These are phyloP conservation scores for Dendrobium nobile DNA, from an alignment of 106 monocot genomes.

Conservation along the genomic window DNA sequence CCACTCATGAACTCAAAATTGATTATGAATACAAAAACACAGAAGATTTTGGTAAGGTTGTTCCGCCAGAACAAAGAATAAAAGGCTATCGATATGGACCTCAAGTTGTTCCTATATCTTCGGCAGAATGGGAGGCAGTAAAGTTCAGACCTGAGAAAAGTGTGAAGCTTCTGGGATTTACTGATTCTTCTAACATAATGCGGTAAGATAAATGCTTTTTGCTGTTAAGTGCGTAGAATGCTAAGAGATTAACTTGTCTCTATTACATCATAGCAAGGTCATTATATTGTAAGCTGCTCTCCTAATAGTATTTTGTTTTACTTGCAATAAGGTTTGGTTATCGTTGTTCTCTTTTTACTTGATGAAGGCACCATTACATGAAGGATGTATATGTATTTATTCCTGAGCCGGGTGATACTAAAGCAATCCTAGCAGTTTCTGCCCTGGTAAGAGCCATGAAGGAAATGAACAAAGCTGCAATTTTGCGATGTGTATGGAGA, in stretches of 20 bases:
- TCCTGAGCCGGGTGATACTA: conserved; percentile 82
- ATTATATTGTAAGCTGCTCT: not conserved
- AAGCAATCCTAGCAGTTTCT: conserved; percentile 74
- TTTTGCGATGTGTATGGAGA: conserved; percentile 94
- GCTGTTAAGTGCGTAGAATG: not conserved
- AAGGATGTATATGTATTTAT: conserved; percentile 80
- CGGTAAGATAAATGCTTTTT: conserved; percentile 38
- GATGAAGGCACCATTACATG: conserved; percentile 86
- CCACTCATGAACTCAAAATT: conserved; percentile 94
- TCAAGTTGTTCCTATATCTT: conserved; percentile 88
- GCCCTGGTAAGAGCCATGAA: conserved; percentile 87
- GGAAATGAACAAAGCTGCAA: conserved; percentile 83
- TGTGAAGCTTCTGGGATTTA: conserved; percentile 84
- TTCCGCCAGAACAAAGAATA: conserved; percentile 94
- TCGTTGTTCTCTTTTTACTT: conserved; percentile 15
- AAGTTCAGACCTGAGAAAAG: conserved; percentile 86
- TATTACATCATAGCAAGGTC: not conserved
- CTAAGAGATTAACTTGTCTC: not conserved
- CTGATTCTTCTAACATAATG: conserved; percentile 68
- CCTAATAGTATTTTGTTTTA: not conserved
- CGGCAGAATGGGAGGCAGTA: conserved; percentile 78
- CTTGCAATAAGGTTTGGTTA: conserved; percentile 2
- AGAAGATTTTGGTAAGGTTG: conserved; percentile 56
- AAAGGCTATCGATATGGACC: conserved; percentile 97
- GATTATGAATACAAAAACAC: conserved; percentile 81